Evolutionary conservation across 2,329 filamentous ascomycete genomes (phyloP).

Genomic region (Coleophoma eucalyptorum): DNA sequence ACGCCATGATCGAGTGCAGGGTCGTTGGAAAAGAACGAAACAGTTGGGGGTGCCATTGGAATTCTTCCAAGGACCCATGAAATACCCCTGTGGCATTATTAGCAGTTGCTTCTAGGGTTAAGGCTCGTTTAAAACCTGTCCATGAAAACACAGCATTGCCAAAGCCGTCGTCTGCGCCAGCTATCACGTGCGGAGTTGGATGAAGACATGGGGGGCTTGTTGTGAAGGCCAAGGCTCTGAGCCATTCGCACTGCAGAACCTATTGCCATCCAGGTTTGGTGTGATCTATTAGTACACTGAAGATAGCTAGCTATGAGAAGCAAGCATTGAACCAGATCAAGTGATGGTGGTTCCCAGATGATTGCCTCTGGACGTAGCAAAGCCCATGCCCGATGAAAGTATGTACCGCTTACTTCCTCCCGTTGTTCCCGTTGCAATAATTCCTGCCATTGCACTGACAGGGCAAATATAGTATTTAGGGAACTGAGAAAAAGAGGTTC

Average conservation of each 20-base stretch:
- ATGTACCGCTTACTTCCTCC: constrained; percentile 35
- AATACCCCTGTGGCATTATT: background rate
- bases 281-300: constrained; percentile 41
- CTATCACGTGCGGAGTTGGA: constrained; percentile 15
- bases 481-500: constrained; percentile 40
- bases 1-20: background rate
- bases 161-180: constrained; percentile 27
- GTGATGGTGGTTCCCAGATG: constrained; percentile 35
- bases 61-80: background rate
- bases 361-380: constrained; percentile 35
- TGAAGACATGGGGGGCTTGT: constrained; percentile 31
- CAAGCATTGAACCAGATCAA: constrained; percentile 41
- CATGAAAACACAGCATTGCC: constrained; percentile 35
- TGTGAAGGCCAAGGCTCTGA: constrained; percentile 40
- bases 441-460: constrained; percentile 40
- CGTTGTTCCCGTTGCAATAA: constrained; percentile 34
- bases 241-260: constrained; percentile 42
- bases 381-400: constrained; percentile 38
- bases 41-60: background rate
- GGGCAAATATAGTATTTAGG: constrained; percentile 42
- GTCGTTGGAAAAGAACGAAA: background rate
- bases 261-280: constrained; percentile 46
- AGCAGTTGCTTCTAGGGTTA: background rate
- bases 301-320: constrained; percentile 44
- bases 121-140: constrained; percentile 27